A percentile compares a stretch with the other conserved stretches of the same genome.
Conservation (phyloP, 2,329 filamentous ascomycete species). For the Coleophoma crateriformis region DNA sequence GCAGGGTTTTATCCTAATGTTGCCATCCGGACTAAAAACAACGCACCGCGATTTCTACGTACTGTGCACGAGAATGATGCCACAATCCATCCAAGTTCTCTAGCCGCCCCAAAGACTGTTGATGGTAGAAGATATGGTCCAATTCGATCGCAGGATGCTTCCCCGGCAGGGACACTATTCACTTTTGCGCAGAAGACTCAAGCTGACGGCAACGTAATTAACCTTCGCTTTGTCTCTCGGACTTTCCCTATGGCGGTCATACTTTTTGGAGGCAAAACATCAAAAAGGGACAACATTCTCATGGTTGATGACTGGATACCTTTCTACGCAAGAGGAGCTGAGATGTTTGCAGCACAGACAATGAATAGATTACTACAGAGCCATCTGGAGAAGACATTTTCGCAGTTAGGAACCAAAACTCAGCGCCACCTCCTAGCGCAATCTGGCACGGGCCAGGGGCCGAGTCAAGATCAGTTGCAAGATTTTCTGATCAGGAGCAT, state of each 20-base stretch:
- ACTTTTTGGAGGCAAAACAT: neutral
- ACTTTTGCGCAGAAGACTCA: neutral
- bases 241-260: neutral
- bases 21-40: constrained; percentile 15
- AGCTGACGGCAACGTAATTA: neutral
- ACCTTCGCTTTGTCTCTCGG: neutral
- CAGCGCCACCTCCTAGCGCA: no score
- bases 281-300: neutral
- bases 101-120: neutral
- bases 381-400: no score
- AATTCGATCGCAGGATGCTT: neutral
- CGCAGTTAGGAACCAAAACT: no score
- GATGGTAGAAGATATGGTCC: neutral
- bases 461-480: no score
- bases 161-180: neutral
- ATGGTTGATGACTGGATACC: neutral
- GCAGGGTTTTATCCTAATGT: constrained; percentile 40
- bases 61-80: neutral
- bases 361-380: no score
- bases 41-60: neutral
- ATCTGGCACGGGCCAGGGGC: no score
- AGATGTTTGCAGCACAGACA: neutral
- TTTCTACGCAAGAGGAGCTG: neutral
- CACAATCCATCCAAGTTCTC: neutral
- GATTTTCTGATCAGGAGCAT: no score